Percentiles rank a stretch among this genome's conserved stretches.
phyloP scores from a whole-genome alignment of 2,329 filamentous ascomycete species.

The Aspergillus sp. region DNA sequence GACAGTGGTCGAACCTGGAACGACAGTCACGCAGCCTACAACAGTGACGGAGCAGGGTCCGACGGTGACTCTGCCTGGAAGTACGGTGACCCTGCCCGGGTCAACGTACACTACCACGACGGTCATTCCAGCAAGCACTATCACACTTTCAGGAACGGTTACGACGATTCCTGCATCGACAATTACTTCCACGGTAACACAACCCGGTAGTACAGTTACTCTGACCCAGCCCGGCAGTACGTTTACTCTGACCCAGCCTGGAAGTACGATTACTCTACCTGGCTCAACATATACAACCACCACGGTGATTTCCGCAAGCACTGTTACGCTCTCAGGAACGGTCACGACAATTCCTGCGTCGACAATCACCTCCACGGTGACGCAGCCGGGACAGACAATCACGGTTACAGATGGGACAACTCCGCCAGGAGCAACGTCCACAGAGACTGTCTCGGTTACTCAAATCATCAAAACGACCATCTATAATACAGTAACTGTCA shows the following conservation, averaged over 20 bases:
- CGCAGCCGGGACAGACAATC: not conserved
- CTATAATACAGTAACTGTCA: conserved; percentile 9
- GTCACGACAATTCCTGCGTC: conserved; percentile 1
- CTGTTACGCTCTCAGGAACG: not conserved
- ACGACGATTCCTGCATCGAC: conserved; percentile 1
- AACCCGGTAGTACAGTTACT: too few relatives aligned
- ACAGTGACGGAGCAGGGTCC: not conserved
- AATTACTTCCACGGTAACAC: not conserved
- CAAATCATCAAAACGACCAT: conserved; percentile 16
- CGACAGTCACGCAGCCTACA: not conserved
- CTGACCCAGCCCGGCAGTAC: too few relatives aligned
- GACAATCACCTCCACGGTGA: not conserved
- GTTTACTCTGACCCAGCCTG: not conserved
- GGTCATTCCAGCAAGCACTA: not conserved
- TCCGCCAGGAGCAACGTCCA: not conserved
- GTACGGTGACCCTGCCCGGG: not conserved
- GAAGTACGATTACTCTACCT: conserved; percentile 8
- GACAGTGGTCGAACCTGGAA: not conserved
- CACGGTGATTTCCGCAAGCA: not conserved
- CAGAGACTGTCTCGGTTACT: conserved; percentile 10
- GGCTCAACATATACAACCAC: not conserved
- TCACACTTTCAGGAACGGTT: not conserved
- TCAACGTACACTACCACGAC: not conserved
- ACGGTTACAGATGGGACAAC: not conserved
- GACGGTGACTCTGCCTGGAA: not conserved